Percentiles rank a stretch among this genome's conserved stretches.
Conservation (phyloP, 1,284 basidiomycete genomes). For the Salmacisia buchloeana region DNA sequence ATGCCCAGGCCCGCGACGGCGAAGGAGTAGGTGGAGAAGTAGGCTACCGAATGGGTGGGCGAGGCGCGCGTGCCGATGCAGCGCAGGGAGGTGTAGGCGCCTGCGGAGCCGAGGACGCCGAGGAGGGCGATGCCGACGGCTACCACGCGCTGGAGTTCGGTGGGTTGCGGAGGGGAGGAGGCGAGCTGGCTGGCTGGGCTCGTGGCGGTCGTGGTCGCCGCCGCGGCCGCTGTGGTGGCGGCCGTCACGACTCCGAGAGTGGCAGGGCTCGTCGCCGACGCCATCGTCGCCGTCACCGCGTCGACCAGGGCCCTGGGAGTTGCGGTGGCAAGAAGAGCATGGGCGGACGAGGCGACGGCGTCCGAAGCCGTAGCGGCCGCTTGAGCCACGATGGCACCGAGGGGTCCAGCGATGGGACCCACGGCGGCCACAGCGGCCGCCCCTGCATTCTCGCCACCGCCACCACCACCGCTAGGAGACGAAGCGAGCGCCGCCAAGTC, state of each 20-base stretch:
- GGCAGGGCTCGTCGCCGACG: no score
- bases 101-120: constrained; percentile 62
- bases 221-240: no score
- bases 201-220: background rate
- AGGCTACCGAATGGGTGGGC: constrained; percentile 66
- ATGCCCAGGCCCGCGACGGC: constrained; percentile 55
- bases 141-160: constrained; percentile 55
- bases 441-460: background rate
- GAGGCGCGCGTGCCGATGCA: constrained; percentile 69
- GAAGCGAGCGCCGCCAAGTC: background rate
- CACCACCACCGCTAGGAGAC: background rate
- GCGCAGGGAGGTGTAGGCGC: constrained; percentile 63
- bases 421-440: background rate
- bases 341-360: constrained; percentile 10
- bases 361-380: constrained; percentile 21
- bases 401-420: background rate
- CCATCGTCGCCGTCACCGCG: no score
- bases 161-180: constrained; percentile 16
- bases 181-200: background rate
- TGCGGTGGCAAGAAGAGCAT: background rate
- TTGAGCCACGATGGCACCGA: background rate
- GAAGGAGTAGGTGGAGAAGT: constrained; percentile 64
- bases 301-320: no score
- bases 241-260: no score
- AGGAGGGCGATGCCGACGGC: constrained; percentile 61